phyloP scores from a whole-genome alignment of 1,284 basidiomycete species.

The Cryptococcus jaspeensis region DNA sequence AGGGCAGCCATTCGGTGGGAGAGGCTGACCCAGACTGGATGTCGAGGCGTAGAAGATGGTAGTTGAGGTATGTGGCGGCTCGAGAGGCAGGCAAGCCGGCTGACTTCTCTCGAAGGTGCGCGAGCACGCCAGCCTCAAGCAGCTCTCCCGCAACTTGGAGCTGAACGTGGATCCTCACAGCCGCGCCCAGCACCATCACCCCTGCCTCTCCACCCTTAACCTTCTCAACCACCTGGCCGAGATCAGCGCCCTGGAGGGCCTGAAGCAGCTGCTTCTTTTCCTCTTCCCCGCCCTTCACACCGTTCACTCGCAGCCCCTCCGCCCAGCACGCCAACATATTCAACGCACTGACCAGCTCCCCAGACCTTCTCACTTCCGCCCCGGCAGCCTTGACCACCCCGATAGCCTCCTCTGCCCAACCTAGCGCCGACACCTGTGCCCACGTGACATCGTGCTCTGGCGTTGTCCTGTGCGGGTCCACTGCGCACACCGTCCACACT shows the following conservation, averaged over 20 bases:
- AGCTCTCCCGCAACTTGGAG: slow-evolving; percentile 6
- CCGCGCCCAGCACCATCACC: not conserved
- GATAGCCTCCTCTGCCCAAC: slow-evolving; percentile 66
- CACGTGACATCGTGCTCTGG: slow-evolving; percentile 84
- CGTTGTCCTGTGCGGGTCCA: slow-evolving; percentile 82
- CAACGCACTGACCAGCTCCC: slow-evolving; percentile 46
- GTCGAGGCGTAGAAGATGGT: slow-evolving; percentile 9
- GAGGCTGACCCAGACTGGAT: not conserved
- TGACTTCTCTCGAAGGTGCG: not conserved
- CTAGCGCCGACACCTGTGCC: slow-evolving; percentile 76
- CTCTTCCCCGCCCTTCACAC: slow-evolving; percentile 62
- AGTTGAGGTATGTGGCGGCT: not conserved
- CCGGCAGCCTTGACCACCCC: slow-evolving; percentile 12
- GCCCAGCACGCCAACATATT: slow-evolving; percentile 59
- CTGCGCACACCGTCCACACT: slow-evolving; percentile 76
- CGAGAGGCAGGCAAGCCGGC: not conserved
- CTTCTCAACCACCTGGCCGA: not conserved
- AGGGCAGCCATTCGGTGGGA: slow-evolving; percentile 6
- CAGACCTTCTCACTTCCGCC: slow-evolving; percentile 48
- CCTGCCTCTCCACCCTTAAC: not conserved
- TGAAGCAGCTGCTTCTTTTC: slow-evolving; percentile 51
- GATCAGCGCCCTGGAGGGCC: slow-evolving; percentile 1
- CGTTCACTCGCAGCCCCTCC: slow-evolving; percentile 71
- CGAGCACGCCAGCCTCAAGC: not conserved
- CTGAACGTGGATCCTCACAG: slow-evolving; percentile 9